Evolutionary conservation across 768 basidiomycete species (phyloP).

Genomic region (Kwoniella shandongensis): DNA sequence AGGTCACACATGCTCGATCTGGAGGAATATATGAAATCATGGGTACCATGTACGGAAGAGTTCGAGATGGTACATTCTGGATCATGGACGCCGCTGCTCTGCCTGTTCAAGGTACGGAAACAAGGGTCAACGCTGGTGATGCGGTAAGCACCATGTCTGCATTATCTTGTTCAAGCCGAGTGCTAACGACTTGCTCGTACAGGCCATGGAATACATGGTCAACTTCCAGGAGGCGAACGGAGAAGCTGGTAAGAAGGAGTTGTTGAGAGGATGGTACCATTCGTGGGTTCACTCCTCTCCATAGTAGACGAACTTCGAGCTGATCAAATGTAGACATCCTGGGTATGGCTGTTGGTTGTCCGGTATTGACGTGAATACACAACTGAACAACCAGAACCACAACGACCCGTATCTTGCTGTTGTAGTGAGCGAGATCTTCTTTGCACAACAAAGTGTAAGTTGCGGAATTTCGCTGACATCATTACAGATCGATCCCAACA

Average conservation of each 20-base stretch:
- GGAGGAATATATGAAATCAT: slow-evolving; percentile 98
- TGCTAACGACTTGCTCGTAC: background rate
- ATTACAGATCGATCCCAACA: slow-evolving; percentile 90
- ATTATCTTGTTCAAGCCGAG: no score
- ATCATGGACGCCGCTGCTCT: slow-evolving; percentile 97
- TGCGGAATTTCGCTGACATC: slow-evolving; percentile 4
- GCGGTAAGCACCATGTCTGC: slow-evolving; percentile 56
- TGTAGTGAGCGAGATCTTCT: slow-evolving; percentile 63
- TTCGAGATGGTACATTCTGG: slow-evolving; percentile 58
- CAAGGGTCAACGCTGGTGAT: slow-evolving; percentile 90
- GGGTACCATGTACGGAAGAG: slow-evolving; percentile 98
- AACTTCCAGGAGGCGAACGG: slow-evolving; percentile 80
- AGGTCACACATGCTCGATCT: slow-evolving; percentile 79
- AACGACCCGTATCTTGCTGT: slow-evolving; percentile 97
- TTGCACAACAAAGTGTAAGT: background rate
- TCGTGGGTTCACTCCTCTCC: slow-evolving; percentile 28
- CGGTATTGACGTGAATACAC: slow-evolving; percentile 97
- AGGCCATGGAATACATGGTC: slow-evolving; percentile 96
- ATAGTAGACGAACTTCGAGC: background rate
- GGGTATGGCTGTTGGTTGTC: slow-evolving; percentile 99
- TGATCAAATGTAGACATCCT: slow-evolving; percentile 62
- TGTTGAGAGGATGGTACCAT: slow-evolving; percentile 53
- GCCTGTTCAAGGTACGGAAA: slow-evolving; percentile 97
- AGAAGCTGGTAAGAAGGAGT: slow-evolving; percentile 61
- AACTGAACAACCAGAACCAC: slow-evolving; percentile 89